Evolutionary conservation across 192 early-diverging fungal species (phyloP).

Genomic region (Radiomyces spectabilis): DNA sequence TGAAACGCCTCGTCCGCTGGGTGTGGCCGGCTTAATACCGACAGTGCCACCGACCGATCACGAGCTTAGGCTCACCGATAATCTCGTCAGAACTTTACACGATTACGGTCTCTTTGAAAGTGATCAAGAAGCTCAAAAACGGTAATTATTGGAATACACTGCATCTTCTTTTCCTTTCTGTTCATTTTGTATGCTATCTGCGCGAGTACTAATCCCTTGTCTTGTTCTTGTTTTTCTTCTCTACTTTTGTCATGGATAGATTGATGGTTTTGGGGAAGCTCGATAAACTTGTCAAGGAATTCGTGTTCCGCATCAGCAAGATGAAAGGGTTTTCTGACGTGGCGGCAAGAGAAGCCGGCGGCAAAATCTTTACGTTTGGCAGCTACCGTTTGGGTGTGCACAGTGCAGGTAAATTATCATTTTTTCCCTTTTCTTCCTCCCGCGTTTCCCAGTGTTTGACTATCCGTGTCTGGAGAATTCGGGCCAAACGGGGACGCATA

Average conservation of each 20-base stretch:
- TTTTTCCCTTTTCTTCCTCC: too few species aligned
- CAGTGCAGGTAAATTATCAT: constrained; percentile 66
- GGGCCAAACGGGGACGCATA: too few species aligned
- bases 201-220: not conserved
- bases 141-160: constrained; percentile 38
- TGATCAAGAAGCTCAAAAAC: constrained; percentile 72
- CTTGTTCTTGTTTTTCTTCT: not conserved
- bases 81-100: constrained; percentile 62
- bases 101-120: constrained; percentile 81
- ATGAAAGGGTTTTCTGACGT: constrained; percentile 66
- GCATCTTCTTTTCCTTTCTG: not conserved
- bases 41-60: not conserved
- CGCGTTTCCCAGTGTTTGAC: too few species aligned
- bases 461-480: too few species aligned
- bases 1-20: too few species aligned
- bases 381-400: constrained; percentile 95
- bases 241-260: constrained; percentile 24
- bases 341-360: constrained; percentile 78
- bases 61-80: constrained; percentile 66
- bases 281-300: constrained; percentile 81
- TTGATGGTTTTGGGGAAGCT: constrained; percentile 83
- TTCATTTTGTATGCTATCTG: not conserved
- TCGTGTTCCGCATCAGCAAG: constrained; percentile 70
- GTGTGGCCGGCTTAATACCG: not conserved
- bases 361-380: constrained; percentile 97